Conservation (phyloP, 2,329 filamentous ascomycete species). For the Exophiala lecanii-corni region DNA sequence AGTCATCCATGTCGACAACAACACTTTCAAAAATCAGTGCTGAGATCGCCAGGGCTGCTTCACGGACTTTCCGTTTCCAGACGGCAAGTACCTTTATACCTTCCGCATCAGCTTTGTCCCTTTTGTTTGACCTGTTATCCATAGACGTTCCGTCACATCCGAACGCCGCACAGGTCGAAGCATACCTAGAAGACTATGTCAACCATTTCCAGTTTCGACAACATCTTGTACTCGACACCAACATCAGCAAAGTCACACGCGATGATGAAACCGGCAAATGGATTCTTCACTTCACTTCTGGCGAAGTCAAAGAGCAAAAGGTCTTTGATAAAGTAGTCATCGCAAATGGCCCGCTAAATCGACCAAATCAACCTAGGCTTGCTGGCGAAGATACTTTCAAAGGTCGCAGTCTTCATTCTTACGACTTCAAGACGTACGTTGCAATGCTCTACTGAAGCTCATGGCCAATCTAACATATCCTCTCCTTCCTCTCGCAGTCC, state of each 20-base stretch:
- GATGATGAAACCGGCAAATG: slow-evolving; percentile 16
- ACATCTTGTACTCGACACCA: slow-evolving; percentile 14
- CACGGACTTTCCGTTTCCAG: slow-evolving; percentile 23
- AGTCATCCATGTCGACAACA: not conserved
- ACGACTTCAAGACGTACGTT: slow-evolving; percentile 22
- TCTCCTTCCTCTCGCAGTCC: slow-evolving; percentile 8
- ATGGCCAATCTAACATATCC: not conserved
- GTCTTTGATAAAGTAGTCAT: slow-evolving; percentile 35
- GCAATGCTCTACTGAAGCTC: not conserved
- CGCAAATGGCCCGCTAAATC: slow-evolving; percentile 28
- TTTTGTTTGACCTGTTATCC: not conserved
- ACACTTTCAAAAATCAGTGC: too few species aligned
- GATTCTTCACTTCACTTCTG: slow-evolving; percentile 9
- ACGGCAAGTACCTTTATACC: slow-evolving; percentile 8
- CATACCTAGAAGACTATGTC: slow-evolving; percentile 20
- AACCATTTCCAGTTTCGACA: slow-evolving; percentile 18
- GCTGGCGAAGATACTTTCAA: slow-evolving; percentile 23
- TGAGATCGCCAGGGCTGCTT: slow-evolving; percentile 14
- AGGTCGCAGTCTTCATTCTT: slow-evolving; percentile 25
- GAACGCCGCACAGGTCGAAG: slow-evolving; percentile 12
- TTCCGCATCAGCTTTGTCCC: not conserved
- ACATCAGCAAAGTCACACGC: slow-evolving; percentile 11
- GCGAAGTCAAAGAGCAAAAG: not conserved
- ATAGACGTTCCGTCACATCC: slow-evolving; percentile 13
- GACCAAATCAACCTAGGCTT: slow-evolving; percentile 23